phyloP scores from a whole-genome alignment of 1,284 basidiomycete genomes.

The Leccinum holopus region DNA sequence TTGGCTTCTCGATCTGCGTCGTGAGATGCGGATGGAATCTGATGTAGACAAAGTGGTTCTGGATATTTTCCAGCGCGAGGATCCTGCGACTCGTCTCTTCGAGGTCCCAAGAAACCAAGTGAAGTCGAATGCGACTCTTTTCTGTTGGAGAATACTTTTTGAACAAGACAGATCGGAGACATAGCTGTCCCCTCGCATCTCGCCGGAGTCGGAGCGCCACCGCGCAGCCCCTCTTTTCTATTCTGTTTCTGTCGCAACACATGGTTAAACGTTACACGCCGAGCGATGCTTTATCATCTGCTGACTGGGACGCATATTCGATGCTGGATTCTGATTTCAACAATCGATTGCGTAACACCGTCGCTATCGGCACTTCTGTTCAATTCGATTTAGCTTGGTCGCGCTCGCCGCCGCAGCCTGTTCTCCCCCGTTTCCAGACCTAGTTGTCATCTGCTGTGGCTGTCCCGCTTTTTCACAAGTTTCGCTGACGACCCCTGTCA shows the following conservation, averaged over 20 bases:
- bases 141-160: background rate
- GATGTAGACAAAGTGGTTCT: background rate
- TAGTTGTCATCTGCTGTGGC: background rate
- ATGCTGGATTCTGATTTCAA: background rate
- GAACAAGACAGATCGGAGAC: background rate
- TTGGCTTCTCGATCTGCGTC: background rate
- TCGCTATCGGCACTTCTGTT: background rate
- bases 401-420: background rate
- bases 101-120: background rate
- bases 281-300: background rate
- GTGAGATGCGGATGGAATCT: background rate
- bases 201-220: background rate
- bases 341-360: background rate
- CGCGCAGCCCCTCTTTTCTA: background rate
- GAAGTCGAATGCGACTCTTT: background rate
- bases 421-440: background rate
- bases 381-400: background rate
- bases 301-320: background rate
- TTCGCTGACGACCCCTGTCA: background rate
- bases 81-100: background rate
- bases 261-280: background rate
- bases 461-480: background rate
- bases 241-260: background rate
- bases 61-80: background rate
- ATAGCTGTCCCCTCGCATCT: background rate